Base-by-base conservation (phyloP, 2,329 filamentous ascomycete species). In the Fusarium sp. region DNA sequence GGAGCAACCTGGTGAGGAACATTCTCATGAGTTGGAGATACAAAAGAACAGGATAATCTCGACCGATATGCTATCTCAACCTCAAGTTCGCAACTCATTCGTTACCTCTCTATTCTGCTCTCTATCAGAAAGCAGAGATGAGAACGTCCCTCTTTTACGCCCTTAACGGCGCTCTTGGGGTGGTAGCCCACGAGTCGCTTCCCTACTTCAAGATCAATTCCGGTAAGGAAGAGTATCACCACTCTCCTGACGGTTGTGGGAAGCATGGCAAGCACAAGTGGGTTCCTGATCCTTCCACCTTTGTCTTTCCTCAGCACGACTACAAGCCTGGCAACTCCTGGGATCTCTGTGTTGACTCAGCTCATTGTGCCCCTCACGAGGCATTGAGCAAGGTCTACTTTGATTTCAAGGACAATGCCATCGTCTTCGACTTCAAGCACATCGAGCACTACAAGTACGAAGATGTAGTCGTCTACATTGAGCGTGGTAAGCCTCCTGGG, bases 361-460 rank as follows among this genome's bases (percentile, higher is more conserved):
- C 61, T 49, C 58, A 73, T 51, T 76, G 74, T 41, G 58, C 62
- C 18, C 73, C 71, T 27, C 60, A 71, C 18, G 68, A 76, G 32
- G 70, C 74, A 6, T 27, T 71, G 27, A 64, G 65, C 46, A 69
- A 74, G 57, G 74, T 75, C 27, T 66, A 45, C 56, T 76, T 75
- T 55, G 70, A 71, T 46, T 76, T 76, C 60, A 61, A 75, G 47
- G 73, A 76, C 22, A 73, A 76, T 7, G 70, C 58, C 20, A 58
- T 76, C 4, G 45, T 75, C 24, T 70, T 76, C 56, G 64, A 75
- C 52, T 75, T 76, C 41, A 51, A 68, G 18, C 53, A 66, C 27
- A 73, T 74, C 47, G 56, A 71, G 25, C 71, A 70, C 58, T 74
- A 75, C 70, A 74, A 74, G 64, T 76, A 74, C n/a, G 74, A 76